Base-by-base conservation (phyloP, 2,329 filamentous ascomycete species). In the Sclerotinia subarctica region DNA sequence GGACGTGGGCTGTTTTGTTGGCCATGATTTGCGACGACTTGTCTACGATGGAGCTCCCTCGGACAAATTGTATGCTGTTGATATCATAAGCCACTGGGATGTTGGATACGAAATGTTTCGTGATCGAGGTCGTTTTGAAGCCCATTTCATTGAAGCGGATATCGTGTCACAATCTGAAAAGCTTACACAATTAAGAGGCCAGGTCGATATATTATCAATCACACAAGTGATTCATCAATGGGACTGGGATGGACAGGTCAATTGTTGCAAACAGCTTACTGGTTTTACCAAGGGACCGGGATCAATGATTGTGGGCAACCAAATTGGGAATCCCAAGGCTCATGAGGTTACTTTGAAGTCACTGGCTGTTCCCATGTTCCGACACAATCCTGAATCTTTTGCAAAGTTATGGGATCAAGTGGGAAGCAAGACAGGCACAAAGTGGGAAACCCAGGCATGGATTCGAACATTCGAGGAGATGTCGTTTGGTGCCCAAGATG, bases 191-290 rank as follows among this genome's bases (percentile, higher is more conserved):
- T 71, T 82, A 26, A 73, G 78, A 26, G 78, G 78, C 5, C 74
- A 77, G n/a, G 73, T 81, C 2, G 79, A 82, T 67, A 77, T 83
- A 17, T 70, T 83, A 8, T 75, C 80, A 46, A 75, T 81, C 2
- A 76, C 76, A 0, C 78, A 78, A 0, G 80, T 83, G 72, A 78
- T 83, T 54, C 81, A 83, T 64, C 74, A 82, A 10, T 83, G 81
- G 70, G 74, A 76, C 44, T 80, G 76, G 72, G 76, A 80, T 0
- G 72, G 74, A 5, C 80, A 82, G 32, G 24, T 68, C 17, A 64
- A 66, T 42, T 21, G 19, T n/a, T 56, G 26, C 68, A 71, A 68
- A 60, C 35, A 42, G 52, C n/a, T 64, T 59, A 42, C 74, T 24
- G 49, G 13, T 19, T 63, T 64, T 56, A 67, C 35, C 26, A 64